These are phyloP conservation scores for Astrothelium subdiscretum DNA, from an alignment of 495 filamentous ascomycete species.

Conservation along the genomic window DNA sequence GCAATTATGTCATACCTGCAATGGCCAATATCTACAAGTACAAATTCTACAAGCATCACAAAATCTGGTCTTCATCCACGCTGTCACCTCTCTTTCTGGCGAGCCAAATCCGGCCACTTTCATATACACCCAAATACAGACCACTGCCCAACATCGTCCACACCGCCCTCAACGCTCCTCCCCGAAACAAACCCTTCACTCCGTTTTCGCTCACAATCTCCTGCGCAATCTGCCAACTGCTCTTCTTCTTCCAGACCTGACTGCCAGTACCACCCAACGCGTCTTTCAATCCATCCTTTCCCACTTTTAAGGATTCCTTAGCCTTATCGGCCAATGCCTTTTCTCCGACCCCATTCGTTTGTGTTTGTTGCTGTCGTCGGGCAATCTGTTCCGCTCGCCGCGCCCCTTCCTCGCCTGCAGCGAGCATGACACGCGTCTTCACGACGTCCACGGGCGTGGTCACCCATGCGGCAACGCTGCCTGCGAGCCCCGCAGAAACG, in stretches of 20 bases:
- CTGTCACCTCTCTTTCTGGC: conserved; percentile 37
- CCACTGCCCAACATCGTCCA: conserved; percentile 78
- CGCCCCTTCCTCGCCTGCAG: conserved; percentile 37
- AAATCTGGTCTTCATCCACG: conserved; percentile 17
- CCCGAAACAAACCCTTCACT: conserved; percentile 60
- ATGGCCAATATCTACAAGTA: not conserved
- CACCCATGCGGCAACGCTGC: conserved; percentile 53
- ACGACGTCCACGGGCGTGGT: conserved; percentile 79
- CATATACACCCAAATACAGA: conserved; percentile 77
- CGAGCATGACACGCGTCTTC: conserved; percentile 62
- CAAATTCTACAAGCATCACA: not conserved
- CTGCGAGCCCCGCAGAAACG: conserved; percentile 54
- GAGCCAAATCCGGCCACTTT: conserved; percentile 63
- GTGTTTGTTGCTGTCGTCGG: conserved; percentile 4
- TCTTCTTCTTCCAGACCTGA: conserved; percentile 21
- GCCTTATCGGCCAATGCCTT: conserved; percentile 6
- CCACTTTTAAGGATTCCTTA: conserved; percentile 14
- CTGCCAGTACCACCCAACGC: conserved; percentile 1
- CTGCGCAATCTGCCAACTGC: conserved; percentile 44
- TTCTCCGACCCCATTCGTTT: conserved; percentile 7
- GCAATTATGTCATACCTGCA: not conserved
- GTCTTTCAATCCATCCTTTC: conserved; percentile 16
- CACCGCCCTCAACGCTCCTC: conserved; percentile 58
- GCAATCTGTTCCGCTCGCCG: conserved; percentile 13
- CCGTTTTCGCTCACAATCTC: conserved; percentile 54